phyloP scores from a whole-genome alignment of 306 rosid genomes.

The Lathyrus sativus region DNA sequence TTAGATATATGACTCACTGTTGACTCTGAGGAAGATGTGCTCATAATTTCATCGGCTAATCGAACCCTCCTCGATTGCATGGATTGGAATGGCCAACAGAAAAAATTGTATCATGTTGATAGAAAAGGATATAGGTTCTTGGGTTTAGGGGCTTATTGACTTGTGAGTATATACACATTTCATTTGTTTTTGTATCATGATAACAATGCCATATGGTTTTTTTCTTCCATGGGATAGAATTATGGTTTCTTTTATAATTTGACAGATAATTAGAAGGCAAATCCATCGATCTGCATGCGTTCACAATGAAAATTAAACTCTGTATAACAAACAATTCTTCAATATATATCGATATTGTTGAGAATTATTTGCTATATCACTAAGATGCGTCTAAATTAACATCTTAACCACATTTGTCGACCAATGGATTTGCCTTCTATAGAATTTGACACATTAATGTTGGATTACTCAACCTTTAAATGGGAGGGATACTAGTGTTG shows the following conservation, averaged over 20 bases:
- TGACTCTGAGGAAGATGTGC: conserved; percentile 17
- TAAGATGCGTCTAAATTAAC: no score
- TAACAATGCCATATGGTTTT: neutral
- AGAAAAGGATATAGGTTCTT: conserved; percentile 31
- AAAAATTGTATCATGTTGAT: conserved; percentile 39
- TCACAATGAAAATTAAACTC: neutral
- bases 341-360: no score
- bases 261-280: neutral
- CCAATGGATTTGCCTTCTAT: no score
- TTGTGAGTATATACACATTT: conserved; percentile 9
- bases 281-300: no score
- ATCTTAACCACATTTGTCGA: no score
- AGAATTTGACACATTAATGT: no score
- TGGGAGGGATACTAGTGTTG: no score
- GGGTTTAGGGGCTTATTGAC: conserved; percentile 38
- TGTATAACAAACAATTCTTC: neutral
- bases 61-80: neutral
- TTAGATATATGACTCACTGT: conserved; percentile 26
- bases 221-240: neutral
- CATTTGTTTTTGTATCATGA: neutral
- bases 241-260: neutral
- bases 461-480: no score
- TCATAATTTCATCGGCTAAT: conserved; percentile 23
- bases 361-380: no score
- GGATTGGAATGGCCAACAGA: conserved; percentile 32